Evolutionary conservation across 2,329 filamentous ascomycete genomes (phyloP), one percentile per base, ranked within the genome.

Genomic region (Penicillium oxalicum): DNA sequence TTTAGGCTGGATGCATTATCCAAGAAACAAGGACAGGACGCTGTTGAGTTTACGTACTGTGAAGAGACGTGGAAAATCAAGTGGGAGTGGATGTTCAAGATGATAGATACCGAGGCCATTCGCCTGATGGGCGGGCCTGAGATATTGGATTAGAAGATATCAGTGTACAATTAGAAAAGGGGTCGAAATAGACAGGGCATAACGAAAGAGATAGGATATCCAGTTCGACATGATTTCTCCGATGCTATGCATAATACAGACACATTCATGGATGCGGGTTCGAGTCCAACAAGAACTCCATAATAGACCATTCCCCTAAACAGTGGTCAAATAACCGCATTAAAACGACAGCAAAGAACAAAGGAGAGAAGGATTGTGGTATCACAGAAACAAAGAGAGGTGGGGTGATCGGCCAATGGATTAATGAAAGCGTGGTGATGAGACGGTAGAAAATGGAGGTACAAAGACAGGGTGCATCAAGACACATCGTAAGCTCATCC

Each of bases 81-180:
- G n/a, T 72, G 67, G 61, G 61, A 70, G 47, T 70, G 70, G 62
- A 64, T 58, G 56, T 72, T 67, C 58, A 72, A 71, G 60, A 64
- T 59, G 53, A 53, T 72, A 51, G 68, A 72, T 49, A 56, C 51
- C 24, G 59, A 67, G 42, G 48, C 54, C 26, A 44, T 70, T 45
- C 55, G 54, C 49, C 54, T 64, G 36, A 68, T 69, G 66, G 58
- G 59, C 42, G 61, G 57, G 52, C 55, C 62, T 29, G 42, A 27
- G 32, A 37, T 35, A 45, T 51, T 46, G 58, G 55, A 59, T 38
- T 38, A 48, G 46, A 54, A 49, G 46, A 45, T 39, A 47, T 45
- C 63, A 65, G 57, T 57, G 55, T 63, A 66, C 57, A 58, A 51
- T 55, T 18, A 18, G 18, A 18, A 18, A 18, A 49, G 51, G 55